These are phyloP conservation scores for Helicostylum pulchrum DNA, from an alignment of 192 early-diverging fungal species.

Conservation along the genomic window DNA sequence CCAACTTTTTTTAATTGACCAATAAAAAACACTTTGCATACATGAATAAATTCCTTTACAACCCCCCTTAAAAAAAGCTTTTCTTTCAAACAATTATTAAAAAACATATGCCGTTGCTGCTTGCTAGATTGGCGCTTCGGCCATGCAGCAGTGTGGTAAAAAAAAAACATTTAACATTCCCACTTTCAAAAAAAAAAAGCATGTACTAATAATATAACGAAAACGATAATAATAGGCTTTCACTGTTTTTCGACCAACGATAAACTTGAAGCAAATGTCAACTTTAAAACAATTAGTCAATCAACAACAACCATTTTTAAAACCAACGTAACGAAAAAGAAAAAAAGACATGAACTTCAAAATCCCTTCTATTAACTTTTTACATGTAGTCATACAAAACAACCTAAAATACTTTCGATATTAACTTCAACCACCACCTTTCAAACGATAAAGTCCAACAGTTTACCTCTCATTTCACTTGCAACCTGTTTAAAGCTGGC, in stretches of 20 bases:
- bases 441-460: too few relatives aligned
- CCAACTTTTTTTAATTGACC: too few relatives aligned
- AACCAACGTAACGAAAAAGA: not conserved
- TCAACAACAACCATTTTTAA: not conserved
- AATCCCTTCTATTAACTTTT: not conserved
- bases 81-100: not conserved
- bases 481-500: not conserved
- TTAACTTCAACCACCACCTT: too few relatives aligned
- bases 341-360: not conserved
- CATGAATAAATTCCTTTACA: too few relatives aligned
- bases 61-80: not conserved
- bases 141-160: conserved; percentile 3
- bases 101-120: not conserved
- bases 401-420: too few relatives aligned
- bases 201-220: not conserved
- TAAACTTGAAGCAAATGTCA: not conserved
- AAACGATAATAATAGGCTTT: not conserved
- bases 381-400: too few relatives aligned
- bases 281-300: too few relatives aligned
- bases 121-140: conserved; percentile 4
- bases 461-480: conserved; percentile 1
- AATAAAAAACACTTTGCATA: too few relatives aligned
- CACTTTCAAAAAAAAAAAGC: not conserved
- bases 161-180: not conserved
- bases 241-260: not conserved